Evolutionary conservation across 1,284 basidiomycete genomes (phyloP).

Genomic region (Malassezia dermatis): DNA sequence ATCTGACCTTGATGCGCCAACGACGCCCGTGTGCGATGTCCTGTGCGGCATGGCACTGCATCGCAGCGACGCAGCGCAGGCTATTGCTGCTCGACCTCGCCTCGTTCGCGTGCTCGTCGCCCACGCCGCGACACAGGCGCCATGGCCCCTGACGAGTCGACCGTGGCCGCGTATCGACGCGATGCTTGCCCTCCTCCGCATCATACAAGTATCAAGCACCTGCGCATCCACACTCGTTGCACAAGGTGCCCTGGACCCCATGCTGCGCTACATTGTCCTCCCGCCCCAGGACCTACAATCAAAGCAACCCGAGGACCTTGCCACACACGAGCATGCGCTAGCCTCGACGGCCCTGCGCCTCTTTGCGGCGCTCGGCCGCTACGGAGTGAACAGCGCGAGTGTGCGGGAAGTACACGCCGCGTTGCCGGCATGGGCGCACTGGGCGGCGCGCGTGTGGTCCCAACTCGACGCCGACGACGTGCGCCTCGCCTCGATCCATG

Average conservation of each 20-base stretch:
- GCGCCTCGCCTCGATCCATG: neutral
- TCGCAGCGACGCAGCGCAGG: neutral
- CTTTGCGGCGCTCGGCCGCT: conserved; percentile 61
- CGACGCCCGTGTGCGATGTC: neutral
- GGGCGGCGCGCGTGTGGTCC: conserved; percentile 14
- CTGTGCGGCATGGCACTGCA: conserved; percentile 5
- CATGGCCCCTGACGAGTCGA: conserved; percentile 3
- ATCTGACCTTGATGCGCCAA: neutral
- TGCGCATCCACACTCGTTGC: conserved; percentile 57
- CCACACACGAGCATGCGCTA: conserved; percentile 48
- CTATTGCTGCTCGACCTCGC: neutral
- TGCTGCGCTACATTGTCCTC: conserved; percentile 65
- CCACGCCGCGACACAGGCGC: neutral
- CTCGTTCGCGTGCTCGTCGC: conserved; percentile 4
- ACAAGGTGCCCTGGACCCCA: conserved; percentile 55
- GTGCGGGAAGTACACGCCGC: conserved; percentile 48
- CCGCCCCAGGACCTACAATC: conserved; percentile 50
- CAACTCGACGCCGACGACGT: neutral
- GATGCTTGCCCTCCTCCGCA: conserved; percentile 56
- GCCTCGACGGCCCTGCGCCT: conserved; percentile 58
- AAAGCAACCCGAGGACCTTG: neutral
- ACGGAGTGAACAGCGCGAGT: conserved; percentile 64
- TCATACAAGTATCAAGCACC: conserved; percentile 59
- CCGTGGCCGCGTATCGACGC: conserved; percentile 42
- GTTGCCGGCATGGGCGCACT: conserved; percentile 21